Base-by-base conservation (phyloP, 2,329 filamentous ascomycete species). In the Periglandula ipomoeae region DNA sequence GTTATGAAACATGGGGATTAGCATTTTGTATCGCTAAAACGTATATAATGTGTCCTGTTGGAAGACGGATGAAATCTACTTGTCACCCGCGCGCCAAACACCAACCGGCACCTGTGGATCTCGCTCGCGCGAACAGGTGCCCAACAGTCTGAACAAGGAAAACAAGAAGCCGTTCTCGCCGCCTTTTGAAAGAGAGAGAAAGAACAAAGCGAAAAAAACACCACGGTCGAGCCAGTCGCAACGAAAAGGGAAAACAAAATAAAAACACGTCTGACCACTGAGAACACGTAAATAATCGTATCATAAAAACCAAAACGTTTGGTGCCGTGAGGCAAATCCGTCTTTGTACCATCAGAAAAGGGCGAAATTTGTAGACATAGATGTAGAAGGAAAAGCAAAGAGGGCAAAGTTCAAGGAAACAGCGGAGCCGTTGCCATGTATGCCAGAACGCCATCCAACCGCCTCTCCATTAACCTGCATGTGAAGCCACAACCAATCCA, bases 241-340 rank as follows among this genome's bases (percentile, higher is more conserved):
- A 53, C 39, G 48, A 51, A 52, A 42, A 37, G 15, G 51, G 45
- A 27, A 53, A 52, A 52, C 41, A 53, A 54, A 45, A 55, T 39
- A 44, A 57, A 51, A 56, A 56, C 50, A 53, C 6, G 39, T 13
- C 27, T n/a, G n/a, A 13, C 15, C 30, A 45, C 20, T 35, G 17
- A 24, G 35, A 45, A 23, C 43, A 23, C 35, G 42, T 22, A 8
- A 17, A 40, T 41, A 32, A 27, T n/a, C 41, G 13, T 11, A 43
- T 30, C 43, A 38, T 46, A 48, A 59, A 60, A 54, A 56, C 49
- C 53, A 56, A 60, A 60, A 50, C 57, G 50, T 59, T 55, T 58
- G 58, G 55, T 63, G 65, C 65, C 65, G 65, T 62, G 65, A 67
- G 65, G 65, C 65, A 55, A 61, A 59, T 59, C 62, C 62, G 58